Evolutionary conservation across 306 rosid species (phyloP).

Genomic region (Calophaca sinica): DNA sequence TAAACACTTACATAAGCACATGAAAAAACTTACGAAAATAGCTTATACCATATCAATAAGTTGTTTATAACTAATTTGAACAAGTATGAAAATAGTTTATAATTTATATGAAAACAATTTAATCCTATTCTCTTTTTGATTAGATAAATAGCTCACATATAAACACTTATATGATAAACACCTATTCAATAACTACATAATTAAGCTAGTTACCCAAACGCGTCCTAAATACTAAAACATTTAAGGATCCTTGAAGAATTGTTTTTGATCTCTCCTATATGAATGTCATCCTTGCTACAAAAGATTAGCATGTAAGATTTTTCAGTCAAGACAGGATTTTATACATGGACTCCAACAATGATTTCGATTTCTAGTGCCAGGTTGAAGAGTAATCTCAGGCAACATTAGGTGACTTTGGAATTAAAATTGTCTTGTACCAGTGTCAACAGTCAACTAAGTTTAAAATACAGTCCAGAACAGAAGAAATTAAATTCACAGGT

Average conservation of each 20-base stretch:
- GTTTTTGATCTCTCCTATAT: neutral
- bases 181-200: no score
- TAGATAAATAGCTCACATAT: no score
- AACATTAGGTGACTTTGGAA: neutral
- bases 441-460: constrained; percentile 26
- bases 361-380: constrained; percentile 20
- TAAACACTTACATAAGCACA: no score
- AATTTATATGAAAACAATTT: no score
- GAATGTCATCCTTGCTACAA: neutral
- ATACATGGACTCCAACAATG: neutral
- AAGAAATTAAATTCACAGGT: neutral
- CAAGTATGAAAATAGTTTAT: no score
- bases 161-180: no score
- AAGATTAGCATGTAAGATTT: neutral
- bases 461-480: neutral
- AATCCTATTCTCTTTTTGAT: no score
- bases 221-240: no score
- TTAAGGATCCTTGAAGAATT: neutral
- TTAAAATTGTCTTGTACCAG: constrained; percentile 22
- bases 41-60: no score
- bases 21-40: no score
- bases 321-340: neutral
- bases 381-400: neutral
- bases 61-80: no score
- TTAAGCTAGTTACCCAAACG: no score